phyloP scores from a whole-genome alignment of 2,329 filamentous ascomycete species.

The Fusarium sp. region DNA sequence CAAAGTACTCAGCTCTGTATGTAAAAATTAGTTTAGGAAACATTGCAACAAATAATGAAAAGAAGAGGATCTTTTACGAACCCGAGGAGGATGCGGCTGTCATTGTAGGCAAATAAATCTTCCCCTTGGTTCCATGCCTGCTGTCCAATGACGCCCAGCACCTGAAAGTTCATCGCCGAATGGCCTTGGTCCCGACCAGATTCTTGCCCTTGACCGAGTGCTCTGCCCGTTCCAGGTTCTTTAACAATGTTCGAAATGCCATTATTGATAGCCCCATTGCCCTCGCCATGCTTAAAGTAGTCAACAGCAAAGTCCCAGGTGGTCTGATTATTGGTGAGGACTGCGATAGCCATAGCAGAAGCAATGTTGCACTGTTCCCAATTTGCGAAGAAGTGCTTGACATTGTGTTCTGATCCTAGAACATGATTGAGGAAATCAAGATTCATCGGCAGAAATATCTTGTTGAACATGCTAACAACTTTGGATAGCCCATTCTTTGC shows the following conservation, averaged over 20 bases:
- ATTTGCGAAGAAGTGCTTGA: slow-evolving; percentile 10
- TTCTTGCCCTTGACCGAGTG: slow-evolving; percentile 28
- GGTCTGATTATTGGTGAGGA: slow-evolving; percentile 16
- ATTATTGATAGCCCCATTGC: slow-evolving; percentile 18
- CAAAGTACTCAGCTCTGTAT: slow-evolving; percentile 28
- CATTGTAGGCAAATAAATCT: slow-evolving; percentile 28
- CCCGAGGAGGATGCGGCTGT: slow-evolving; percentile 36
- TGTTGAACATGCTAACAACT: neutral
- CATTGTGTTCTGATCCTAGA: slow-evolving; percentile 9
- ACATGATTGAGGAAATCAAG: slow-evolving; percentile 2
- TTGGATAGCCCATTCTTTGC: neutral
- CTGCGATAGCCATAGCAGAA: slow-evolving; percentile 23
- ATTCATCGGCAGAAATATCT: slow-evolving; percentile 3
- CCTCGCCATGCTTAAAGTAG: slow-evolving; percentile 28
- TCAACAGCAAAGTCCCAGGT: slow-evolving; percentile 7
- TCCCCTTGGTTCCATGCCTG: slow-evolving; percentile 32
- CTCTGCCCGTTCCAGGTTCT: slow-evolving; percentile 8
- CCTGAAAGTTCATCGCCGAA: slow-evolving; percentile 9
- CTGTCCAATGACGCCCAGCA: slow-evolving; percentile 18
- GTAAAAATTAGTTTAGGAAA: neutral
- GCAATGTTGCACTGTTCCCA: slow-evolving; percentile 35
- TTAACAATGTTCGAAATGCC: slow-evolving; percentile 12
- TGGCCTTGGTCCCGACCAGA: slow-evolving; percentile 33
- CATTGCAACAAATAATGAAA: too few relatives aligned
- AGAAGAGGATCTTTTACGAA: neutral